Evolutionary conservation across 108 stramenopile species (phyloP).

Genomic region (Cyclotella atomus): DNA sequence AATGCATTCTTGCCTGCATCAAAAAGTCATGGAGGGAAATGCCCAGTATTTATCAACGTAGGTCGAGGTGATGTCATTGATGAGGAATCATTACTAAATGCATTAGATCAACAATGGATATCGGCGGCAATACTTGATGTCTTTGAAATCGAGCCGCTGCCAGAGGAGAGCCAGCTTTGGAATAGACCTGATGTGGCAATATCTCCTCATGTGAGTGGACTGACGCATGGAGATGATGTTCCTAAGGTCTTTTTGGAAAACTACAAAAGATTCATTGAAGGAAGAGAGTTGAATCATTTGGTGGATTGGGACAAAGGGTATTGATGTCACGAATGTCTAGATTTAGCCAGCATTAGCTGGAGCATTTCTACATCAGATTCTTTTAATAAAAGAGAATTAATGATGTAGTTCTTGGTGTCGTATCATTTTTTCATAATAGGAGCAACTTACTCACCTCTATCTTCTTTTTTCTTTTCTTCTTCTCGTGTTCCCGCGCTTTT

Average conservation of each 20-base stretch:
- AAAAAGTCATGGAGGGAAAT: slow-evolving; percentile 29
- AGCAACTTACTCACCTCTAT: too few species aligned
- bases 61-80: slow-evolving; percentile 58
- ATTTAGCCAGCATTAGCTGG: too few species aligned
- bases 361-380: too few species aligned
- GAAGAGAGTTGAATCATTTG: slow-evolving; percentile 35
- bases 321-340: too few species aligned
- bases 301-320: slow-evolving; percentile 60
- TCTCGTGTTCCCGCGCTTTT: too few species aligned
- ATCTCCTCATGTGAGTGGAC: slow-evolving; percentile 56
- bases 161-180: slow-evolving; percentile 49
- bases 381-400: too few species aligned
- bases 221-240: slow-evolving; percentile 43
- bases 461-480: too few species aligned
- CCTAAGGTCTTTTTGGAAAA: slow-evolving; percentile 50
- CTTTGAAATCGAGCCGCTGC: slow-evolving; percentile 53
- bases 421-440: too few species aligned
- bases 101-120: slow-evolving; percentile 46
- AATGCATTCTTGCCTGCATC: slow-evolving; percentile 19
- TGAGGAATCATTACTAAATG: slow-evolving; percentile 29
- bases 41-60: slow-evolving; percentile 59
- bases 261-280: slow-evolving; percentile 53
- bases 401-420: too few species aligned
- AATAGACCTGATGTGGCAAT: slow-evolving; percentile 39
- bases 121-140: slow-evolving; percentile 65